These are phyloP conservation scores for Eucalyptus regnans DNA, from an alignment of 345 rosid genomes.

Conservation along the genomic window DNA sequence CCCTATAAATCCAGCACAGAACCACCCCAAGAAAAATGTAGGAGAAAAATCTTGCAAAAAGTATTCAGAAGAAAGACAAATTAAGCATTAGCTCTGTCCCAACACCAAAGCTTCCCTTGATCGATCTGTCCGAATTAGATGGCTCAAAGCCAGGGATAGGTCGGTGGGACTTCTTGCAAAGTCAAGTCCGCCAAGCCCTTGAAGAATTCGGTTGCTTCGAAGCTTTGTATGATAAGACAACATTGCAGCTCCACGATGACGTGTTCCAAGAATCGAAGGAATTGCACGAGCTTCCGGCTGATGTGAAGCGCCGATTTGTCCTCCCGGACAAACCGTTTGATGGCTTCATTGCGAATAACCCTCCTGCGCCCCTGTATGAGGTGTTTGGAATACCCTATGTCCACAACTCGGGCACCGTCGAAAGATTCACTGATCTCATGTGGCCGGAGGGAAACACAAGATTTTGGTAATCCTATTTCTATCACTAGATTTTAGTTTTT, in stretches of 20 bases:
- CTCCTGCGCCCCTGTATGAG: background rate
- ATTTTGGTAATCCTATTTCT: background rate
- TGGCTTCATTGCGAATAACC: fast-evolving
- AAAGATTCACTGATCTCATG: background rate
- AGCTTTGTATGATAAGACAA: too few relatives aligned
- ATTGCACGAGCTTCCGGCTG: background rate
- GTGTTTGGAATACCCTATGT: background rate
- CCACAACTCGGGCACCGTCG: background rate
- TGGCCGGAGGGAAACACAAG: background rate
- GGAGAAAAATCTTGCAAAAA: too few relatives aligned
- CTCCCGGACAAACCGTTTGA: background rate
- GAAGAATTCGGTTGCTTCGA: too few relatives aligned
- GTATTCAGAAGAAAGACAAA: background rate
- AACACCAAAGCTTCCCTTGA: background rate
- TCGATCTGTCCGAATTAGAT: background rate
- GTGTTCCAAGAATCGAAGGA: background rate
- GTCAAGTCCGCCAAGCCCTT: too few relatives aligned
- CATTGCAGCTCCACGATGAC: too few relatives aligned
- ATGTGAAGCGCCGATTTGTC: background rate
- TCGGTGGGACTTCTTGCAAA: too few relatives aligned
- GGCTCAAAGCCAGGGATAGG: too few relatives aligned
- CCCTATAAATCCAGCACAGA: background rate
- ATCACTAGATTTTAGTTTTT: background rate
- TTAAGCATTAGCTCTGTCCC: background rate
- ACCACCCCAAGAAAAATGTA: background rate